These are phyloP conservation scores for Dimocarpus longan DNA, from an alignment of 345 rosid genomes.

Conservation along the genomic window DNA sequence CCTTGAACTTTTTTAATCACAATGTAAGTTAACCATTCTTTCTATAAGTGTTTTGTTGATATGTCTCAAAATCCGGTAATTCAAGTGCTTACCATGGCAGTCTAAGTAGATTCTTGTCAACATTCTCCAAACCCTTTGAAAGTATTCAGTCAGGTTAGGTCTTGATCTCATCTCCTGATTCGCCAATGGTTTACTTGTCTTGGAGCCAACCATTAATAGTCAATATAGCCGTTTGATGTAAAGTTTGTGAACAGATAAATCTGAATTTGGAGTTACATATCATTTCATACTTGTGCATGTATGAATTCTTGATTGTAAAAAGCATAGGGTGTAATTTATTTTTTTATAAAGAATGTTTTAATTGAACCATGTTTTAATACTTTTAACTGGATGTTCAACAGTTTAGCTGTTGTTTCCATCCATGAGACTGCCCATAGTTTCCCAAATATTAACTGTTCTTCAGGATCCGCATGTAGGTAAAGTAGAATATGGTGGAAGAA, in stretches of 20 bases:
- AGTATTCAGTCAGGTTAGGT: neutral
- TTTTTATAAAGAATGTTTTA: neutral
- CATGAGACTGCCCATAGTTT: constrained; percentile 20
- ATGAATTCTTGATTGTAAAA: constrained; percentile 4
- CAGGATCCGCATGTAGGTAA: constrained; percentile 56
- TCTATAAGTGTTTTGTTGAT: neutral
- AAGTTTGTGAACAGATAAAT: neutral
- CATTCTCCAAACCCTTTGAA: neutral
- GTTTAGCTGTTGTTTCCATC: constrained; percentile 22
- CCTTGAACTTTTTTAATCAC: neutral
- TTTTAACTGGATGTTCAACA: constrained; percentile 17
- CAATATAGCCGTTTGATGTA: neutral
- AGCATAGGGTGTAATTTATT: neutral
- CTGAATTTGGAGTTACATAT: neutral
- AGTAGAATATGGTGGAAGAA: constrained; percentile 62
- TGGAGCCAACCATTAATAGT: neutral
- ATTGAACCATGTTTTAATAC: constrained; percentile 12
- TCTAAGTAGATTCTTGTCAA: neutral
- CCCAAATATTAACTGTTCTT: constrained; percentile 40
- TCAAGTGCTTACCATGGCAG: neutral
- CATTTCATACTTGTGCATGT: neutral
- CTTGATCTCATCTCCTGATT: neutral
- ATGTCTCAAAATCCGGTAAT: neutral
- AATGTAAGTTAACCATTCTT: neutral
- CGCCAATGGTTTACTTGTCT: neutral